phyloP scores from a whole-genome alignment of 2,329 filamentous ascomycete genomes.

The Tolypocladium amazonense region DNA sequence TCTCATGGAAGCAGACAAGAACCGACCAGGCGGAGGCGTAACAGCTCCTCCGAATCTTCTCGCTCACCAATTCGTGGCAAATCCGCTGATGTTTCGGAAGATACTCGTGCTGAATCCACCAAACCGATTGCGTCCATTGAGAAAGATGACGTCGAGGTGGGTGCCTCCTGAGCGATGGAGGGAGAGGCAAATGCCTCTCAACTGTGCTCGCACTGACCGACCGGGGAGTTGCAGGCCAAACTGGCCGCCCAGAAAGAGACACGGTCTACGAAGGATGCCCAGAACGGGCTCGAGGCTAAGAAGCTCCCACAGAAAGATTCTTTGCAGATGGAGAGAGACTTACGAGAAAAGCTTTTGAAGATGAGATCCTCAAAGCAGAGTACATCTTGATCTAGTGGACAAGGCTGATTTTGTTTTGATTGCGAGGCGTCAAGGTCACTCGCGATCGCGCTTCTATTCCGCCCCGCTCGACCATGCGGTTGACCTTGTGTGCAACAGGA shows the following conservation, averaged over 20 bases:
- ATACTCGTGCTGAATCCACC: constrained; percentile 11
- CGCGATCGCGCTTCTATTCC: background rate
- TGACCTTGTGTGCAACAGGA: background rate
- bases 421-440: constrained; percentile 3
- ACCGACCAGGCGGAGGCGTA: constrained; percentile 28
- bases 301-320: constrained; percentile 1
- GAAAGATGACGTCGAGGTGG: constrained; percentile 13
- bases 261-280: background rate
- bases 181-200: background rate
- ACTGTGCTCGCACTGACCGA: constrained; percentile 4
- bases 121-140: constrained; percentile 8
- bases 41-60: constrained; percentile 41
- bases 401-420: constrained; percentile 8
- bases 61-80: constrained; percentile 37
- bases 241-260: constrained; percentile 1
- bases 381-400: background rate
- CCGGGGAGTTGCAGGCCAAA: constrained; percentile 5
- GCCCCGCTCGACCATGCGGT: background rate
- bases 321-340: constrained; percentile 1
- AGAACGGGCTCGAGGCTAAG: constrained; percentile 4
- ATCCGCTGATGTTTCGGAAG: constrained; percentile 44
- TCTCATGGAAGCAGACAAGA: constrained; percentile 2
- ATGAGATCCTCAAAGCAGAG: constrained; percentile 19
- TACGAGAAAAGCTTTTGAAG: constrained; percentile 1
- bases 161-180: constrained; percentile 6